Evolutionary conservation across 805 yeast species (phyloP).

Genomic region (Hanseniaspora mollemarum): DNA sequence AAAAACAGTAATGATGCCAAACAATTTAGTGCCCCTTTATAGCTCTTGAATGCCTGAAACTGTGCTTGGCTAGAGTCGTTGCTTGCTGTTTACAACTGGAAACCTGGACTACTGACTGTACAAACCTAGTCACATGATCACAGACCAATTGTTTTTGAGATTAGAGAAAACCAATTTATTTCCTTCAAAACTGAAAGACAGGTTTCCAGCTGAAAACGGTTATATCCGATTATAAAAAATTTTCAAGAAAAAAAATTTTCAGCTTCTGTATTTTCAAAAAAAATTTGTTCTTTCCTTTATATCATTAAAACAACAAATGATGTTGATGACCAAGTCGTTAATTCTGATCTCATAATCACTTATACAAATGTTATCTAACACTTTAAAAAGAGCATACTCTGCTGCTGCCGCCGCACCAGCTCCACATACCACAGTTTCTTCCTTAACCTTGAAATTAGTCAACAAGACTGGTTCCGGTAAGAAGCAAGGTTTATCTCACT

Average conservation of each 20-base stretch:
- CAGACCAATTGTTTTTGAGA: too few relatives aligned
- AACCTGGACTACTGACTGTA: too few relatives aligned
- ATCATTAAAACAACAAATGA: background rate
- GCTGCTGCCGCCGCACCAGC: constrained; percentile 41
- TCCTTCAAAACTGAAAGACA: too few relatives aligned
- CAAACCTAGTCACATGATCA: too few relatives aligned
- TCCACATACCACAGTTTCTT: constrained; percentile 55
- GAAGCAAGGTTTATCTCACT: constrained; percentile 73
- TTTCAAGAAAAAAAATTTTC: background rate
- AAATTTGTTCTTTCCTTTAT: background rate
- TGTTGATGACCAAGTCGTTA: background rate
- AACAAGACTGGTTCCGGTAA: constrained; percentile 71
- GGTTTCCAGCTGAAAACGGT: background rate
- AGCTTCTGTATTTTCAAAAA: background rate
- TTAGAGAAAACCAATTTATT: too few relatives aligned
- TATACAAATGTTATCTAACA: constrained; percentile 13
- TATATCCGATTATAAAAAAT: background rate
- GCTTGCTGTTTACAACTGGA: too few relatives aligned
- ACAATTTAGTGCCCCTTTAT: too few relatives aligned
- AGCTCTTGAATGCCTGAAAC: too few relatives aligned
- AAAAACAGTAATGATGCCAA: too few relatives aligned
- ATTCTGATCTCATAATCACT: background rate
- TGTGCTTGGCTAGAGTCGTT: too few relatives aligned
- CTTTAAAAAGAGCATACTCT: constrained; percentile 28
- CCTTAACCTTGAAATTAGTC: constrained; percentile 66